Base-by-base conservation (phyloP, 2,329 filamentous ascomycete genomes). In the Alternaria ethzedia region DNA sequence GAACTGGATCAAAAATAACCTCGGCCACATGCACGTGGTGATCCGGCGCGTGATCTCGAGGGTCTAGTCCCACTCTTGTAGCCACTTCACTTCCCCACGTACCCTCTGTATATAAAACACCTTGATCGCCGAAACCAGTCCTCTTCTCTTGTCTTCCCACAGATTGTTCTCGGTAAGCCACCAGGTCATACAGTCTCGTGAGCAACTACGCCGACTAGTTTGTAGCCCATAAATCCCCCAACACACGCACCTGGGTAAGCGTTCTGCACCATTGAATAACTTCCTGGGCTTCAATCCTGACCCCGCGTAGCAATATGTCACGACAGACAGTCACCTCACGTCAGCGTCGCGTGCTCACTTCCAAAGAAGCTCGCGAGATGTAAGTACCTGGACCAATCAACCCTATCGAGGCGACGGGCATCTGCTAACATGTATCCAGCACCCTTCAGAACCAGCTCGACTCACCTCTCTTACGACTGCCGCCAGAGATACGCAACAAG, bases 1-100 rank as follows among this genome's bases (percentile, higher is more conserved):
- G 36, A 1, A 17, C 0, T 41, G 4, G 0, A 2, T 41, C n/a
- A 17, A 17, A 3, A 41, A 41, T 0, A 9, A 17, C n/a, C 1
- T 41, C 36, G n/a, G 0, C 0, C n/a, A 0, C 10, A 41, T 41
- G n/a, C 36, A 17, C n/a, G 36, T 41, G 32, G 15, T 36, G 32
- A 41, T 17, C 36, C 5, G n/a, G 36, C 36, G 9, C 9, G 36
- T 41, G 36, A 41, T 41, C 36, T 41, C n/a, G 9, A 41, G 36
- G 36, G 36, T 41, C 36, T 41, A 41, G 17, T 11, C 36, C 36
- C 9, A 0, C n/a, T 17, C 9, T 41, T 41, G 36, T n/a, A 41
- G n/a, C n/a, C n/a, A n/a, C n/a, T 0, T 0, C 36, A 17, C 36
- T 9, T 1, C 15, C 36, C n/a, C n/a, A 41, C 36, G 36, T 3